Evolutionary conservation across 495 filamentous ascomycete genomes (phyloP), one percentile per base, ranked within the genome.

Genomic region (Aspergillus taichungensis): DNA sequence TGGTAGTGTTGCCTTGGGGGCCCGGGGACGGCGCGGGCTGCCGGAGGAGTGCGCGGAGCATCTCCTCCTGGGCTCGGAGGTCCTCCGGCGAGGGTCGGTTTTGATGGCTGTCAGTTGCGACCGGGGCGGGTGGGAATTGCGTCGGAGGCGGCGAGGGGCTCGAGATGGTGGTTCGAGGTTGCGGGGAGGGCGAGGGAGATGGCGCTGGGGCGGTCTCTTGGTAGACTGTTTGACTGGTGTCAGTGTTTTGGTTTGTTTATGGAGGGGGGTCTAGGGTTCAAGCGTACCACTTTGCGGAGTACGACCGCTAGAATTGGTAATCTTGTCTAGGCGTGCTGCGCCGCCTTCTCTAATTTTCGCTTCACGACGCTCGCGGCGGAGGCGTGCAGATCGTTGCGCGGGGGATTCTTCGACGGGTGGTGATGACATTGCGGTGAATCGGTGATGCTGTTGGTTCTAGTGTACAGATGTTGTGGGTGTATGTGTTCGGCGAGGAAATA

Each of bases 281-380:
- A 43, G 47, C 59, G 12, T 67, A 71, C 70, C 56, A 37, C 58
- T 53, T 32, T 67, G 58, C n/a, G 66, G 62, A n/a, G 78, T 57
- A 31, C 85, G 77, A 42, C 87, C 86, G 31, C 79, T 83, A 37
- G 88, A 53, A 14, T 81, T 83, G 14, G 86, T 88, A 68, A 99
- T 97, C 54, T 80, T 86, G 47, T 89, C 82, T 45, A 99, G 71
- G 50, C 92, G 76, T 18, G 80, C 75, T 30, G 80, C 78, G 32
- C 87, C 92, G 40, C 84, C 85, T 45, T 84, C 85, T 53, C 78
- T 82, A 65, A 96, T 84, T 69, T 94, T 95, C 28, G 89, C 87
- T 64, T 94, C 86, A 14, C 88, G 80, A 32, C 88, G 82, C 62
- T 95, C 89, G 51, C 92, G 89, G 51, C 91, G 88, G 32, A 88